A percentile compares a stretch with the other conserved stretches of the same genome.
Evolutionary conservation across 2,329 filamentous ascomycete species (phyloP).

Genomic region (Colletotrichum australisinense): DNA sequence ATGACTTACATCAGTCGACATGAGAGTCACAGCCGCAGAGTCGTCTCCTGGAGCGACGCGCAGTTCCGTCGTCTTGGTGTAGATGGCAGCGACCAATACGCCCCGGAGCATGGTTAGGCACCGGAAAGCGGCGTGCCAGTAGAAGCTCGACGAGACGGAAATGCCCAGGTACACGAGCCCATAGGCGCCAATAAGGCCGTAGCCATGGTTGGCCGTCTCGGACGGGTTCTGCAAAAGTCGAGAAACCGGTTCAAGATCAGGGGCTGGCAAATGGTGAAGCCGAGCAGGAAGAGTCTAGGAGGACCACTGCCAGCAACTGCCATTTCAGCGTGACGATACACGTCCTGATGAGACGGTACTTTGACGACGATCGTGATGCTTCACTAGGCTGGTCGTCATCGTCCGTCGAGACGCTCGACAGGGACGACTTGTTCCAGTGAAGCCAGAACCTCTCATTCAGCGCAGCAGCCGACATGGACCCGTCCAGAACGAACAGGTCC

Average conservation of each 20-base stretch:
- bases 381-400: background rate
- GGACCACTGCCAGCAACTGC: slow-evolving; percentile 44
- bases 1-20: slow-evolving; percentile 44
- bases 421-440: slow-evolving; percentile 44
- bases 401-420: slow-evolving; percentile 6
- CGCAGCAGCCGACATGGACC: slow-evolving; percentile 45
- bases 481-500: slow-evolving; percentile 44
- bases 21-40: slow-evolving; percentile 41
- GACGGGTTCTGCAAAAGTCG: slow-evolving; percentile 43
- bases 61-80: slow-evolving; percentile 39
- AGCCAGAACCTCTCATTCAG: slow-evolving; percentile 45
- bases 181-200: slow-evolving; percentile 54
- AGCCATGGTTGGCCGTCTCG: slow-evolving; percentile 44
- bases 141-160: slow-evolving; percentile 45
- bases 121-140: slow-evolving; percentile 39
- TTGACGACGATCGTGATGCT: background rate
- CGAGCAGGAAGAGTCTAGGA: slow-evolving; percentile 46
- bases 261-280: slow-evolving; percentile 51
- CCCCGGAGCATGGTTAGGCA: slow-evolving; percentile 43
- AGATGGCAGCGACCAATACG: slow-evolving; percentile 41
- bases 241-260: slow-evolving; percentile 49
- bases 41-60: slow-evolving; percentile 35
- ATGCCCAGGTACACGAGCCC: slow-evolving; percentile 55
- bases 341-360: slow-evolving; percentile 41
- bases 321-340: slow-evolving; percentile 43